Conservation (phyloP, 176 grass and related monocot genomes). For the Aegilops speltoides region DNA sequence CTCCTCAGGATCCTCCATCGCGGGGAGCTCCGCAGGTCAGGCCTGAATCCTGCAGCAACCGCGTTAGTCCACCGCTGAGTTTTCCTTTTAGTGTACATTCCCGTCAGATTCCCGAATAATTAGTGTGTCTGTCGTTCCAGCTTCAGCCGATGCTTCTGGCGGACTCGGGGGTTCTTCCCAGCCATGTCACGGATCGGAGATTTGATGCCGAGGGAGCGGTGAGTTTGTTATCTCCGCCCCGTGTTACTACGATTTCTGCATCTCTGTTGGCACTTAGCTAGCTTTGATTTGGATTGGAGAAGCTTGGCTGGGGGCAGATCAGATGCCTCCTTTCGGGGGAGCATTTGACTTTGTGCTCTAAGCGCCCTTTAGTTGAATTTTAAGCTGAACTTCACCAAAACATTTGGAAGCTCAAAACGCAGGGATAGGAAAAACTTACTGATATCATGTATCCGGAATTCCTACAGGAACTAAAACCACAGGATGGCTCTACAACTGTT, state of each 20-base stretch:
- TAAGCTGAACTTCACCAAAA: not conserved
- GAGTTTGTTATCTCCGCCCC: not conserved
- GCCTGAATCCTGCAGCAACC: not conserved
- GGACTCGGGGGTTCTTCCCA: not conserved
- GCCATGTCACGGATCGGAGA: slow-evolving; percentile 21
- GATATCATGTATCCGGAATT: too few relatives aligned
- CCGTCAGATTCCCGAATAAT: not conserved
- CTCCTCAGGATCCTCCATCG: not conserved
- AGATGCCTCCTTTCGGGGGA: not conserved
- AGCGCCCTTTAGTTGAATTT: not conserved
- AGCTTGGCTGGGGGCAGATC: not conserved
- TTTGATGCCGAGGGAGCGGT: slow-evolving; percentile 9
- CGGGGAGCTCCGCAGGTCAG: not conserved
- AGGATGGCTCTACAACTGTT: too few relatives aligned
- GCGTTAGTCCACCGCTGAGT: not conserved
- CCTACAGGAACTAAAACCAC: too few relatives aligned
- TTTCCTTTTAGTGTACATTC: not conserved
- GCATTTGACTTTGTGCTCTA: not conserved
- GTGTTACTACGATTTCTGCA: not conserved
- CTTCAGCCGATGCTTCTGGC: slow-evolving; percentile 21
- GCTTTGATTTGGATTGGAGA: not conserved
- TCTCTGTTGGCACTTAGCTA: not conserved
- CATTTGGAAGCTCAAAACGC: not conserved
- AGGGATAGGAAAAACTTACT: not conserved
- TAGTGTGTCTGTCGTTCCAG: not conserved